Conservation (phyloP, 2,329 filamentous ascomycete genomes). For the Colletotrichum plurivorum region DNA sequence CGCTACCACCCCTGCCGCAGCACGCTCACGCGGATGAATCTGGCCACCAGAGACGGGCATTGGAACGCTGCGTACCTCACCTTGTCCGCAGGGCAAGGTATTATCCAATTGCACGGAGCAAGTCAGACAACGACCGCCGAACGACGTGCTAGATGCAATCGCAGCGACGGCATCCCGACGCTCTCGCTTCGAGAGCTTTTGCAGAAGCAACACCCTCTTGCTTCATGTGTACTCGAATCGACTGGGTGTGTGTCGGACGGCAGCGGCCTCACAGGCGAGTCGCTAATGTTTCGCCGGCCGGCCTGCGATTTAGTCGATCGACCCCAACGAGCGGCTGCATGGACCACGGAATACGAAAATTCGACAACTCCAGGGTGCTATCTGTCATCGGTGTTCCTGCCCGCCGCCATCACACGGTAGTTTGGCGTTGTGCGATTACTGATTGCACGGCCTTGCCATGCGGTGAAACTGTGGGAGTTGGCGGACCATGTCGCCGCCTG, state of each 20-base stretch:
- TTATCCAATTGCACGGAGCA: conserved; percentile 14
- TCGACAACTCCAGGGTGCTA: not conserved
- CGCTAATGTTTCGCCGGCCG: conserved; percentile 12
- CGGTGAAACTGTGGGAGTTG: conserved; percentile 16
- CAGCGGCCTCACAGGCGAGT: not conserved
- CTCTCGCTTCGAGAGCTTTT: not conserved
- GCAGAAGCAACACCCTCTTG: not conserved
- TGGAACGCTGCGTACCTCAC: conserved; percentile 16
- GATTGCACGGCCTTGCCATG: conserved; percentile 22
- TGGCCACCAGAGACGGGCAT: conserved; percentile 24
- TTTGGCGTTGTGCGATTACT: conserved; percentile 29
- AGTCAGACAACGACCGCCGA: conserved; percentile 23
- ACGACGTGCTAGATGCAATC: not conserved
- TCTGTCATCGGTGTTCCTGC: not conserved
- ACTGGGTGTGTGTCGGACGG: not conserved
- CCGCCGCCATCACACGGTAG: conserved; percentile 3
- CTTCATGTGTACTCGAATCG: too few relatives aligned
- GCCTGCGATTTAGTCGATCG: not conserved
- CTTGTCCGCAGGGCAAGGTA: not conserved
- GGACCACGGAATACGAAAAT: not conserved
- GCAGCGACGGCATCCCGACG: not conserved
- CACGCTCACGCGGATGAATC: conserved; percentile 34
- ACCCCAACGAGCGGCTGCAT: conserved; percentile 1
- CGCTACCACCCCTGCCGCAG: conserved; percentile 32
- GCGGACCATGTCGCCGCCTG: conserved; percentile 8